Percentiles rank a stretch among this genome's conserved stretches.
Evolutionary conservation across 164 flowering plant genomes (phyloP).

Genomic region (Vitis riparia): DNA sequence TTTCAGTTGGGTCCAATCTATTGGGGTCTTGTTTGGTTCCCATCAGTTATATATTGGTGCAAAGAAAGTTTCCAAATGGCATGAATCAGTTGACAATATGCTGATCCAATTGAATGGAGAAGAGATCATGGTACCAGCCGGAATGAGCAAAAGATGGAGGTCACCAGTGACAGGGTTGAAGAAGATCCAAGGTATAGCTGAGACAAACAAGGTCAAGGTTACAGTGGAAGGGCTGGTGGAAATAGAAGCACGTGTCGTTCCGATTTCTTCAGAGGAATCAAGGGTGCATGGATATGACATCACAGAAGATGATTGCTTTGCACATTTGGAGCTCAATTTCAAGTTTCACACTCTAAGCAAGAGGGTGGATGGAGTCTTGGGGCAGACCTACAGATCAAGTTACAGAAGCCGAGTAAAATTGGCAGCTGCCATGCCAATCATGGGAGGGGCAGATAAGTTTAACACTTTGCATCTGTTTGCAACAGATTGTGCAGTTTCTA

Average conservation of each 20-base stretch:
- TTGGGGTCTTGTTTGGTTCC: constrained; percentile 13
- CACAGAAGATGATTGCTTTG: constrained; percentile 19
- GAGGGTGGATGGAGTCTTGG: constrained; percentile 21
- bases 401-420: constrained; percentile 16
- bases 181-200: constrained; percentile 4
- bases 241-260: constrained; percentile 16
- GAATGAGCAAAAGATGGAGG: constrained; percentile 7
- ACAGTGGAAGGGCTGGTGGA: constrained; percentile 12
- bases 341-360: constrained; percentile 13
- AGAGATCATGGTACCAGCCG: not conserved
- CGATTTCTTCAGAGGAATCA: constrained; percentile 15
- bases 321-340: constrained; percentile 26
- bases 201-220: constrained; percentile 6
- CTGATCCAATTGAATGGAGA: constrained; percentile 15
- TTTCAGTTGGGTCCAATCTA: constrained; percentile 19
- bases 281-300: constrained; percentile 12
- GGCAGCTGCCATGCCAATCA: constrained; percentile 19
- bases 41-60: constrained; percentile 15
- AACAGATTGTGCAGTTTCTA: constrained; percentile 19
- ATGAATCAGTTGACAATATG: constrained; percentile 9
- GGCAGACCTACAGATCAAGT: constrained; percentile 20
- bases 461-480: constrained; percentile 18
- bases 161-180: constrained; percentile 1
- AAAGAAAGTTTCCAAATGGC: constrained; percentile 11
- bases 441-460: constrained; percentile 22